Base-by-base conservation (phyloP, 495 filamentous ascomycete genomes). In the Jackrogersella multiformis region DNA sequence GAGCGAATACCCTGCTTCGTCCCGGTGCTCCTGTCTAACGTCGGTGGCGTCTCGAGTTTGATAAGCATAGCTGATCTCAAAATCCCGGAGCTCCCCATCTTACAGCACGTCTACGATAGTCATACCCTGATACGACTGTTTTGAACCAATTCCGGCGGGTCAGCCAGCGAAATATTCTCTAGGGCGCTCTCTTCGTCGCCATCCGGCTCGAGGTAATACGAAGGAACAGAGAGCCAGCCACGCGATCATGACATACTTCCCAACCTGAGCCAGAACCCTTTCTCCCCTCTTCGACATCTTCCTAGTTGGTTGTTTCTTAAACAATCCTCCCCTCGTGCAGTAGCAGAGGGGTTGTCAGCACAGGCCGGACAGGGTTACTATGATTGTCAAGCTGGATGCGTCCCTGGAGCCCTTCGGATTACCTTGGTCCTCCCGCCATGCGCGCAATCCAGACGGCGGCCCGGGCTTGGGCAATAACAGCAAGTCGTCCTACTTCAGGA, bases 201-300 rank as follows among this genome's bases (percentile, higher is more conserved):
- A 21, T 24, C 51, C 36, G 9, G 16, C 20, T 26, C 18, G 21
- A 44, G 38, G 26, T 34, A 28, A 9, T 61, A 68, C 49, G 32
- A 56, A 28, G 34, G 51, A 53, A 5, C 12, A 16, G 20, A 56
- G 5, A 44, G 13, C 49, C 32, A 64, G 18, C 49, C 61, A 61
- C 61, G 66, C 66, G 66, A 69, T 51, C 56, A 69, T 69, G 66
- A 69, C 60, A 60, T 45, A 69, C 56, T 69, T 69, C 56, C 66
- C 66, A 46, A 69, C 66, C 21, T 69, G 52, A 65, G 30, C 44
- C 32, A 23, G 7, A n/a, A 10, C 6, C 42, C 21, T 61, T 52
- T 30, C 48, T 26, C 56, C 21, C 26, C 42, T 18, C 16, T 39
- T 39, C 36, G 23, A 48, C 15, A 23, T 26, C 42, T 53, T 61